Conservation (phyloP, 768 basidiomycete genomes). For the Calocybe indica region DNA sequence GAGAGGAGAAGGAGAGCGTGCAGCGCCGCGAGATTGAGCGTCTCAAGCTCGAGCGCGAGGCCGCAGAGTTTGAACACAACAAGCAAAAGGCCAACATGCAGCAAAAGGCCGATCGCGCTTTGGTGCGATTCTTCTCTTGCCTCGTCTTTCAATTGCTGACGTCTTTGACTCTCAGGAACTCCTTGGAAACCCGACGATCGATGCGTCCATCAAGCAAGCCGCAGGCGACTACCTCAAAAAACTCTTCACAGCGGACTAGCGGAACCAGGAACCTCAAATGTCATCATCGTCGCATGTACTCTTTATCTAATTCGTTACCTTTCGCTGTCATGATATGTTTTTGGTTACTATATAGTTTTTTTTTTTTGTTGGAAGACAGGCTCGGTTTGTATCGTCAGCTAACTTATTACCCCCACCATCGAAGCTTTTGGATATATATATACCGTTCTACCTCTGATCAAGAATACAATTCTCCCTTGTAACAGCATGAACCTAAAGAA, state of each 20-base stretch:
- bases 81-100: constrained; percentile 46
- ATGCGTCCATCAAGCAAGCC: constrained; percentile 56
- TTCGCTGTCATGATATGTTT: too few relatives aligned
- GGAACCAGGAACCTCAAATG: too few relatives aligned
- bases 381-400: too few relatives aligned
- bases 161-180: constrained; percentile 34
- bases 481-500: too few relatives aligned
- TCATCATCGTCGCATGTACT: too few relatives aligned
- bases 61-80: constrained; percentile 47
- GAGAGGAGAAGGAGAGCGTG: constrained; percentile 56
- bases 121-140: constrained; percentile 28
- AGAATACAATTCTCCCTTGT: too few relatives aligned
- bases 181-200: constrained; percentile 50
- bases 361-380: too few relatives aligned
- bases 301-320: too few relatives aligned
- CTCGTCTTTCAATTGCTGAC: background rate
- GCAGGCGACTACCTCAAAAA: constrained; percentile 71
- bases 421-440: too few relatives aligned
- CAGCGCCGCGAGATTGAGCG: constrained; percentile 49
- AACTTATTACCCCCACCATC: too few relatives aligned
- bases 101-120: constrained; percentile 62
- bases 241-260: constrained; percentile 42
- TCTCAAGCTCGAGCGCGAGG: constrained; percentile 48
- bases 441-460: too few relatives aligned
- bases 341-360: too few relatives aligned